Conservation (phyloP, 2,329 filamentous ascomycete genomes). For the Fusarium chlamydosporum region DNA sequence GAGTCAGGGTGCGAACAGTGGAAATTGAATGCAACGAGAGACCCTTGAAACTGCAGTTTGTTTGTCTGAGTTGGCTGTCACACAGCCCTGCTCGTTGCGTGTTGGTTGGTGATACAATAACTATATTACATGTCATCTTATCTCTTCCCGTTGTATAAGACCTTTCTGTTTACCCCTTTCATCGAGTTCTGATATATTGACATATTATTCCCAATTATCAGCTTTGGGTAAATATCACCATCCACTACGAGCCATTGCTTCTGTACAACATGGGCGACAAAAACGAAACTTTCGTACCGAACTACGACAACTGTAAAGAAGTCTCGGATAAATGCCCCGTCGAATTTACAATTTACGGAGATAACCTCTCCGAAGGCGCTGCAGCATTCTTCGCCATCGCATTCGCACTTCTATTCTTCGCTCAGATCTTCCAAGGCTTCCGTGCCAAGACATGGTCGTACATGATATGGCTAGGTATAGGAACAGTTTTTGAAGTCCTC, state of each 20-base stretch:
- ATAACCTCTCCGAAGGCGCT: slow-evolving; percentile 40
- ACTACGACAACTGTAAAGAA: slow-evolving; percentile 39
- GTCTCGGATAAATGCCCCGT: slow-evolving; percentile 48
- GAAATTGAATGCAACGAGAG: not conserved
- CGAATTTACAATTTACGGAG: slow-evolving; percentile 46
- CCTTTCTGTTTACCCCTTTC: not conserved
- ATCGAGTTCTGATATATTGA: not conserved
- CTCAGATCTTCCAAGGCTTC: slow-evolving; percentile 53
- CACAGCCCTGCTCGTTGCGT: slow-evolving; percentile 1
- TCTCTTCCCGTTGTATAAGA: slow-evolving; percentile 14
- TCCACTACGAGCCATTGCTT: not conserved
- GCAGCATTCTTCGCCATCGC: slow-evolving; percentile 54
- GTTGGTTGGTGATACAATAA: not conserved
- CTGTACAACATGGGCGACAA: slow-evolving; percentile 17
- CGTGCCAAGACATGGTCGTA: slow-evolving; percentile 58
- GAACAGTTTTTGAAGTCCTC: slow-evolving; percentile 57
- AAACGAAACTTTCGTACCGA: slow-evolving; percentile 21
- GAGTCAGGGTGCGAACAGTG: not conserved
- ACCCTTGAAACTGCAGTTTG: not conserved
- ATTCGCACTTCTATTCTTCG: slow-evolving; percentile 54
- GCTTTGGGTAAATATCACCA: no score
- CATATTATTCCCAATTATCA: not conserved
- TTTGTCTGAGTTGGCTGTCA: not conserved
- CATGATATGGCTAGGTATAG: slow-evolving; percentile 55
- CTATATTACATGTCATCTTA: slow-evolving; percentile 2